Conservation (phyloP, 148 eudicot genomes). For the Gaultheria prostrata region DNA sequence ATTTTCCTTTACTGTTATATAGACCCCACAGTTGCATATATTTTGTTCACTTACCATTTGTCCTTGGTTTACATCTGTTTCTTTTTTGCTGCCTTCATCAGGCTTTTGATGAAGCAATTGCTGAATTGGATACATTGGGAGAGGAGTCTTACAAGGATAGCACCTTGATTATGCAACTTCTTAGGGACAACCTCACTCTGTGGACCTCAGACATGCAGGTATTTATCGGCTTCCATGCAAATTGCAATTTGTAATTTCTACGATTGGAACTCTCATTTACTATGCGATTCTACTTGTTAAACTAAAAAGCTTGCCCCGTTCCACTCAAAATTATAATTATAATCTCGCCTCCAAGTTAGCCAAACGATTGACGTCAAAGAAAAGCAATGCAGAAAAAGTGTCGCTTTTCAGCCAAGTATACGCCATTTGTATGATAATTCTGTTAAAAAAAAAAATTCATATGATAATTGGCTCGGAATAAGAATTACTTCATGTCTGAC, state of each 20-base stretch:
- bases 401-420: too few relatives aligned
- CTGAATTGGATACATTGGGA: conserved; percentile 71
- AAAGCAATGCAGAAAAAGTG: too few relatives aligned
- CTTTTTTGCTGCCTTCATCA: not conserved
- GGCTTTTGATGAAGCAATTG: conserved; percentile 81
- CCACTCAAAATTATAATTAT: too few relatives aligned
- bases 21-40: not conserved
- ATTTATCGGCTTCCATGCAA: conserved; percentile 4
- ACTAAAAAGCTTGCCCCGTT: too few relatives aligned
- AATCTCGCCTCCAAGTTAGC: too few relatives aligned
- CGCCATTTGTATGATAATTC: too few relatives aligned
- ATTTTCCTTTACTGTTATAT: not conserved
- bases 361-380: too few relatives aligned
- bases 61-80: not conserved
- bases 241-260: not conserved
- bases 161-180: conserved; percentile 79
- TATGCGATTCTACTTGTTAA: not conserved
- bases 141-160: conserved; percentile 83
- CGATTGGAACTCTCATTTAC: not conserved
- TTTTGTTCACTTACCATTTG: not conserved
- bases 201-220: conserved; percentile 89
- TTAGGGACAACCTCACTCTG: conserved; percentile 70
- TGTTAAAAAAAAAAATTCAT: too few relatives aligned
- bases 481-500: too few relatives aligned
- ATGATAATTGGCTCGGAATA: too few relatives aligned